Conservation (phyloP, 2,329 filamentous ascomycete genomes). For the Botrytis elliptica region DNA sequence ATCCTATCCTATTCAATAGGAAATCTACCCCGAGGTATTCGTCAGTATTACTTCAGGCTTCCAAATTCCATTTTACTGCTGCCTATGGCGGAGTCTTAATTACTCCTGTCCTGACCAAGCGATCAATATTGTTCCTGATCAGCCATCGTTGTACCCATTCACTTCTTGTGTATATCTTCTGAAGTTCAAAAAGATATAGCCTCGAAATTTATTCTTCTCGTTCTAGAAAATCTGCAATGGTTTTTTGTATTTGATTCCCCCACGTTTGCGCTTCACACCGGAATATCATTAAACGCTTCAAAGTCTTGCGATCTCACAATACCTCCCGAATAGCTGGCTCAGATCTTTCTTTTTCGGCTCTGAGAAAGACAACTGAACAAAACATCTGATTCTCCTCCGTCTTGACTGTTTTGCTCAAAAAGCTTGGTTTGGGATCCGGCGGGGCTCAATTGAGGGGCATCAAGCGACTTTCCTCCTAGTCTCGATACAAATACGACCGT, state of each 20-base stretch:
- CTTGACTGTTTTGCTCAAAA: background rate
- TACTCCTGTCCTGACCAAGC: background rate
- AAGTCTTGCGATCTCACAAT: background rate
- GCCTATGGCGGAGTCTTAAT: conserved; percentile 19
- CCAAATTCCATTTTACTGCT: conserved; percentile 20
- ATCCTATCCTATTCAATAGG: background rate
- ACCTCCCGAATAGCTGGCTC: background rate
- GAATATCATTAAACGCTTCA: background rate
- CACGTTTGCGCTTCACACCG: background rate
- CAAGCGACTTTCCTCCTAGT: conserved; percentile 13
- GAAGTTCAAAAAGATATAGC: conserved; percentile 3
- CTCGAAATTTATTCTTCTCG: background rate
- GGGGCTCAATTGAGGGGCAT: conserved; percentile 12
- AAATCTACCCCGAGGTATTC: background rate
- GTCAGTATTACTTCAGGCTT: conserved; percentile 19
- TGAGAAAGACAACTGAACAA: background rate
- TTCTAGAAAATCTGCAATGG: background rate
- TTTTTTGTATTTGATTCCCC: background rate
- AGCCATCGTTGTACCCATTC: background rate
- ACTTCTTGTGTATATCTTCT: background rate
- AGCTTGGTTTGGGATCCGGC: background rate
- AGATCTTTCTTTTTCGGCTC: background rate
- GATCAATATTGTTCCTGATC: conserved; percentile 3
- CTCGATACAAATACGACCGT: background rate
- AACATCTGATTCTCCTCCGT: background rate